Evolutionary conservation across 768 basidiomycete genomes (phyloP).

Genomic region (Tulasnella sp.): DNA sequence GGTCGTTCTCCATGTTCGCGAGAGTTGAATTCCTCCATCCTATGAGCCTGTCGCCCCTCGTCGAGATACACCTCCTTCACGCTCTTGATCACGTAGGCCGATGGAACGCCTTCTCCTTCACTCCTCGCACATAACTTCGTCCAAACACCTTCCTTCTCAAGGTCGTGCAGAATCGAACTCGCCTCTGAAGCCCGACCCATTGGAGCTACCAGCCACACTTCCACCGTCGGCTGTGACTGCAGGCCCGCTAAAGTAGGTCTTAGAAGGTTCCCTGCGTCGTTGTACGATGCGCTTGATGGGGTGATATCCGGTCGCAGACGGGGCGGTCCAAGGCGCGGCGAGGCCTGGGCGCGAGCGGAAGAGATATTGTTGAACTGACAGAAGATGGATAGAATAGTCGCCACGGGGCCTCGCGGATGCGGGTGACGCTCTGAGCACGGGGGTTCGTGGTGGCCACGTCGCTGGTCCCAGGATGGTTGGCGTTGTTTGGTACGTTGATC

Average conservation of each 20-base stretch:
- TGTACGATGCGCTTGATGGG: background rate
- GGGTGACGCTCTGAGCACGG: constrained; percentile 61
- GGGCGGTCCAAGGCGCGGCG: background rate
- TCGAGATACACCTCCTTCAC: background rate
- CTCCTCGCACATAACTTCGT: constrained; percentile 66
- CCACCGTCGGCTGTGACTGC: constrained; percentile 31
- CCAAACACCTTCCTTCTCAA: constrained; percentile 54
- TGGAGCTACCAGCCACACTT: constrained; percentile 62
- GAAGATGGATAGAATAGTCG: constrained; percentile 54
- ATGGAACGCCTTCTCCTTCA: constrained; percentile 60
- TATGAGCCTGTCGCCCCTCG: background rate
- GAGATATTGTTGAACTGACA: constrained; percentile 42
- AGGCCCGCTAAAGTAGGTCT: too few relatives aligned
- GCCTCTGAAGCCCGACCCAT: constrained; percentile 66
- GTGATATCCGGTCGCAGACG: background rate
- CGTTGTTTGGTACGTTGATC: constrained; percentile 41
- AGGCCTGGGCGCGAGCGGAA: background rate
- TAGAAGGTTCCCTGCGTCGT: background rate
- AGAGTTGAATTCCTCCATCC: constrained; percentile 6
- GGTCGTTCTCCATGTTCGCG: constrained; percentile 12
- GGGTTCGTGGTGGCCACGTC: constrained; percentile 46
- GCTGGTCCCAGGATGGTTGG: constrained; percentile 22
- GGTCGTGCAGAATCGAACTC: constrained; percentile 45
- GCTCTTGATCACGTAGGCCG: constrained; percentile 71
- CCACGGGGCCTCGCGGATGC: constrained; percentile 63